Percentiles rank a stretch among this genome's conserved stretches.
Evolutionary conservation across 1,139 yeast genomes (phyloP).

Genomic region (Candida sojae): DNA sequence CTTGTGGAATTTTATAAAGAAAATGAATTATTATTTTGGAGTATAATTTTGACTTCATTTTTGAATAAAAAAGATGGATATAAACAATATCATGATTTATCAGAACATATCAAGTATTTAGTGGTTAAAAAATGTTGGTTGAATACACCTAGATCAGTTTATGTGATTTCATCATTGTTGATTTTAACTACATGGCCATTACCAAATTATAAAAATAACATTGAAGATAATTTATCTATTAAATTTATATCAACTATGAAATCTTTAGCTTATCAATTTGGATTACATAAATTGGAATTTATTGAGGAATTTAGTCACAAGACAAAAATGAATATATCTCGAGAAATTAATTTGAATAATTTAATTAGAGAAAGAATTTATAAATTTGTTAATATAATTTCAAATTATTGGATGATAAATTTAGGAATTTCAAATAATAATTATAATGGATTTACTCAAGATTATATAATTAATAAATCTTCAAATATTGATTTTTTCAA

Average conservation of each 20-base stretch:
- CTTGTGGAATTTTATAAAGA: conserved; percentile 26
- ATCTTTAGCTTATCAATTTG: conserved; percentile 43
- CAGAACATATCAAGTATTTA: conserved; percentile 38
- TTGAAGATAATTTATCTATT: conserved; percentile 37
- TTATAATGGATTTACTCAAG: conserved; percentile 44
- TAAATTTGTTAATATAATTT: conserved; percentile 45
- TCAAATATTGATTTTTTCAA: conserved; percentile 27
- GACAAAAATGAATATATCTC: conserved; percentile 37
- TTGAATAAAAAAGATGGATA: conserved; percentile 17
- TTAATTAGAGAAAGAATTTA: conserved; percentile 45
- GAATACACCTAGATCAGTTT: conserved; percentile 47
- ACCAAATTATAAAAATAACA: conserved; percentile 31
- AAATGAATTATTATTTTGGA: conserved; percentile 45
- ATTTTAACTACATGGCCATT: conserved; percentile 53
- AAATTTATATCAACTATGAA: conserved; percentile 46
- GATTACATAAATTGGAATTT: conserved; percentile 45
- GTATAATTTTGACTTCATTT: conserved; percentile 38
- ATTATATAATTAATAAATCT: conserved; percentile 41
- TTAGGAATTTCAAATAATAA: conserved; percentile 43
- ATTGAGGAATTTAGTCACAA: conserved; percentile 48
- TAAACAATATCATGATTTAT: conserved; percentile 24
- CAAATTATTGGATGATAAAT: conserved; percentile 47
- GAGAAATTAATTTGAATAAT: conserved; percentile 35
- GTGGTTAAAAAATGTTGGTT: conserved; percentile 49
- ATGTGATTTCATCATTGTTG: conserved; percentile 40